These are phyloP conservation scores for Neurospora terricola DNA, from an alignment of 495 filamentous ascomycete species.

Conservation along the genomic window DNA sequence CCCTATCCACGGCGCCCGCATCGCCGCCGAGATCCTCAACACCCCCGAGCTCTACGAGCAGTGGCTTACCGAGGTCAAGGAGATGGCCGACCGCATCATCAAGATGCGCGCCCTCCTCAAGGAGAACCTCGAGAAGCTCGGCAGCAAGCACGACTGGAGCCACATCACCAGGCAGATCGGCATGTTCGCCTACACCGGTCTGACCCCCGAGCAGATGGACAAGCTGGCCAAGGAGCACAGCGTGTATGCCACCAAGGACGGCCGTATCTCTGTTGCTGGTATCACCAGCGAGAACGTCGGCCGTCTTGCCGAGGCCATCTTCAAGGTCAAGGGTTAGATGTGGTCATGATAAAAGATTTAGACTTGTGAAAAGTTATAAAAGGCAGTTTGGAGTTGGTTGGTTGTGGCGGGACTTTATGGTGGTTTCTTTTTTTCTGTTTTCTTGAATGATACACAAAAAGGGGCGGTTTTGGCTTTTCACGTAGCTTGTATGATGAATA, in stretches of 20 bases:
- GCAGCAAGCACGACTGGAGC: constrained; percentile 93
- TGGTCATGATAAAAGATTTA: background rate
- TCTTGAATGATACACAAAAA: background rate
- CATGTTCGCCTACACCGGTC: constrained; percentile 98
- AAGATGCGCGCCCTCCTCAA: constrained; percentile 90
- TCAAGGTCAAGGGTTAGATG: constrained; percentile 66
- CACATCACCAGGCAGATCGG: constrained; percentile 98
- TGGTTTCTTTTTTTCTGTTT: constrained; percentile 4
- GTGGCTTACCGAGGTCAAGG: constrained; percentile 96
- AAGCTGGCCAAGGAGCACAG: constrained; percentile 91
- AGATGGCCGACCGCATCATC: constrained; percentile 98
- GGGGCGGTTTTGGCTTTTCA: background rate
- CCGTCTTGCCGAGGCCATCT: constrained; percentile 88
- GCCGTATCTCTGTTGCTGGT: constrained; percentile 92
- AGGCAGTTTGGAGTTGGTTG: constrained; percentile 10
- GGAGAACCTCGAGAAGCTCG: constrained; percentile 85
- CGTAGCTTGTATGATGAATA: background rate
- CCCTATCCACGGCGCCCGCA: constrained; percentile 88
- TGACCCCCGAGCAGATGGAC: constrained; percentile 90
- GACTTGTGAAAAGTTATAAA: constrained; percentile 3
- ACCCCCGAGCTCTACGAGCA: constrained; percentile 77
- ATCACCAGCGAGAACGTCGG: constrained; percentile 91
- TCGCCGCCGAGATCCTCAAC: constrained; percentile 89
- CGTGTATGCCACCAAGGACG: constrained; percentile 95
- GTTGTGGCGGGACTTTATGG: background rate